Base-by-base conservation (phyloP, 768 basidiomycete species). In the Exsudoporus frostii region DNA sequence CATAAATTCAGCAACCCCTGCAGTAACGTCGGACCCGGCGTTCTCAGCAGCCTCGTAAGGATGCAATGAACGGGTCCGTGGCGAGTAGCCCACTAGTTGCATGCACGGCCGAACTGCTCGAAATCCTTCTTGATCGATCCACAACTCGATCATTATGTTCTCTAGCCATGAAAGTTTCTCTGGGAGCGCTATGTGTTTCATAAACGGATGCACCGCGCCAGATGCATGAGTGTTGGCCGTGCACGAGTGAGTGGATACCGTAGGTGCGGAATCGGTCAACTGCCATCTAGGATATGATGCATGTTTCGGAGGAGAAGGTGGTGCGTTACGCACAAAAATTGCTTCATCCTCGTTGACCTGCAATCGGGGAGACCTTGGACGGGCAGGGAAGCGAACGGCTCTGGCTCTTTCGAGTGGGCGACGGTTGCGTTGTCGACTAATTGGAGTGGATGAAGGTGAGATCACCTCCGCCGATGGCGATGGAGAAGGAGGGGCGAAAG, bases 61-160 rank as follows among this genome's bases (percentile, higher is more conserved):
- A 25, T 59, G 53, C 11, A 62, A 32, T 33, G 69, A 65, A 63
- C 58, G 64, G 45, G 38, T 66, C 65, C 55, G 69, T 63, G 48
- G 72, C 60, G 72, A 71, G 60, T 80, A 80, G 10, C 82, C 81
- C n/a, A 76, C 71, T 44, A 85, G 79, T 55, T 73, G 75, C 71
- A 92, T 85, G 8, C 71, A 66, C 19, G 87, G 82, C 24, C 74
- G 74, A 7, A 85, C 75, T 17, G 79, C 76, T 24, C 90, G 81
- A 61, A 90, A 90, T 4, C 88, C 86, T 71, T 92, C 92, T 66
- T 93, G 92, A 63, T 92, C 92, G 24, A 93, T 84, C 67, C 83
- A 79, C 32, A 92, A 71, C 51, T 87, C 81, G 29, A 92, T 66
- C 37, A 69, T 70, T 27, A 76, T 72, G 37, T 75, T 73, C 56